Evolutionary conservation across 208 protist species (phyloP).

Genomic region (Wallacemonas sp.): DNA sequence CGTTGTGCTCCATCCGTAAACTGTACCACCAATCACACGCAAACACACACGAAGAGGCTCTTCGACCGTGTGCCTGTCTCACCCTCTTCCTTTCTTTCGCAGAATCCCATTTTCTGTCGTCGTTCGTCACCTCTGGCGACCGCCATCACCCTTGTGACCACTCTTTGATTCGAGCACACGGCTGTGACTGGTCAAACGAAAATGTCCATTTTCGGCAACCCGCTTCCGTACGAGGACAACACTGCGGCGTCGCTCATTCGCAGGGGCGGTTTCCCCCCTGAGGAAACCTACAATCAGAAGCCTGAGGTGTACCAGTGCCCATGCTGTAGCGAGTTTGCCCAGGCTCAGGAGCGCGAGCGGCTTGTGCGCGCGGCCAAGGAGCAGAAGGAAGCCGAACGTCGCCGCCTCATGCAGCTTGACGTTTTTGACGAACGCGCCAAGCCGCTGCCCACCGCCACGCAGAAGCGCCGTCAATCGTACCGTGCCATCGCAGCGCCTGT

Average conservation of each 20-base stretch:
- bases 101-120: slow-evolving; percentile 86
- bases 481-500: slow-evolving; percentile 36
- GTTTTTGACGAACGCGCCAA: slow-evolving; percentile 87
- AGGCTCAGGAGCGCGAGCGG: slow-evolving; percentile 55
- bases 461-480: slow-evolving; percentile 37
- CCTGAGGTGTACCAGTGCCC: slow-evolving; percentile 79
- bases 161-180: too few relatives aligned
- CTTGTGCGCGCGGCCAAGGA: slow-evolving; percentile 49
- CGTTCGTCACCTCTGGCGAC: too few relatives aligned
- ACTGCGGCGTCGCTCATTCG: slow-evolving; percentile 86
- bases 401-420: slow-evolving; percentile 79
- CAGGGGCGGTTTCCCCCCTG: slow-evolving; percentile 73
- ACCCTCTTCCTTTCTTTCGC: background rate
- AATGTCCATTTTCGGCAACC: slow-evolving; percentile 86
- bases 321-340: slow-evolving; percentile 78
- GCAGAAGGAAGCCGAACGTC: slow-evolving; percentile 68
- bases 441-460: slow-evolving; percentile 30
- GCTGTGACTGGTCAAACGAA: background rate
- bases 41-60: background rate
- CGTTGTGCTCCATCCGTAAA: background rate
- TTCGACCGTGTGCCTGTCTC: background rate
- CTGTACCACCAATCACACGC: slow-evolving; percentile 6
- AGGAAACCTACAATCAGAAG: slow-evolving; percentile 80
- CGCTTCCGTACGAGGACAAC: slow-evolving; percentile 87
- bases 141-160: too few relatives aligned